Conservation (phyloP, 225 moss, liverwort and hornwort species). For the Sphagnum tenellum region DNA sequence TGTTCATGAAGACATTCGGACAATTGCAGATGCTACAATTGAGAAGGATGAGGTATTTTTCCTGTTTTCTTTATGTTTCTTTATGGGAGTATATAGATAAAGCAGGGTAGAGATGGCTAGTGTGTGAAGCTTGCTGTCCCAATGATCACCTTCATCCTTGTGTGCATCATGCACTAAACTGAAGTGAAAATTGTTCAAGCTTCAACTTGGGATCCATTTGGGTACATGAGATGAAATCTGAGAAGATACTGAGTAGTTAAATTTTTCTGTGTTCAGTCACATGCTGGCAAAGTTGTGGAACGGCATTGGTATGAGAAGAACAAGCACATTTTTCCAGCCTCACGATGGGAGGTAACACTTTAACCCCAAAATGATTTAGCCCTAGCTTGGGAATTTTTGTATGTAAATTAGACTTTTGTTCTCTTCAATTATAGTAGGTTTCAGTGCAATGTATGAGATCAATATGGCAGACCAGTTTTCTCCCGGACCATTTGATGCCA, state of each 20-base stretch:
- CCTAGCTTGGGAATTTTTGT: neutral
- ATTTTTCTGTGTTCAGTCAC: constrained; percentile 48
- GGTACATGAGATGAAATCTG: neutral
- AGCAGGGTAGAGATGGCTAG: no score
- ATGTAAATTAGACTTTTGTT: neutral
- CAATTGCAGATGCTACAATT: constrained; percentile 97
- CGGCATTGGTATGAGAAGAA: constrained; percentile 99
- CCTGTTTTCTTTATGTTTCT: no score
- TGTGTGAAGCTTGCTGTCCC: no score
- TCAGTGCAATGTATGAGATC: neutral
- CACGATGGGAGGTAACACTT: constrained; percentile 58
- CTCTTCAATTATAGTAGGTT: neutral
- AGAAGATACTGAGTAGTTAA: neutral
- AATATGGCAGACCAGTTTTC: no score
- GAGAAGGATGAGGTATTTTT: constrained; percentile 90
- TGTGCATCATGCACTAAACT: no score
- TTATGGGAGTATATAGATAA: no score
- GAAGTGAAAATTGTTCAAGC: no score
- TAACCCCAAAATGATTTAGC: neutral
- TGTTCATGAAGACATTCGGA: constrained; percentile 98
- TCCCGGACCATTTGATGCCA: no score
- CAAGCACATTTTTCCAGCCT: constrained; percentile 68
- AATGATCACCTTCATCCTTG: no score
- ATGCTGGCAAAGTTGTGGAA: constrained; percentile 98
- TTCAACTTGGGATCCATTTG: no score